These are phyloP conservation scores for Zopfochytrium polystomum DNA, from an alignment of 371 early-diverging fungal genomes.

Conservation along the genomic window DNA sequence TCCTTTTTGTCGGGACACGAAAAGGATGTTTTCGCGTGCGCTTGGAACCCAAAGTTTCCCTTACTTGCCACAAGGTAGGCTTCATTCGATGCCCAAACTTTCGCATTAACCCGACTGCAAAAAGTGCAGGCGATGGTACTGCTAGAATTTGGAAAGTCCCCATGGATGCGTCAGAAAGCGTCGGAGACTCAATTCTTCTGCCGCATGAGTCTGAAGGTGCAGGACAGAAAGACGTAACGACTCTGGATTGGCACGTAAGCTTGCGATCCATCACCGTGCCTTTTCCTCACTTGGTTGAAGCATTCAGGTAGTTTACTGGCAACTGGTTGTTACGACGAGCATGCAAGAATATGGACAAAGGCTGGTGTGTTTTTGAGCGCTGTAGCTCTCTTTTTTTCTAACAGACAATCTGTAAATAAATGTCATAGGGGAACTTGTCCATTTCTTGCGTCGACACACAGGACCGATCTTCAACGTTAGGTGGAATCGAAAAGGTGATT, in stretches of 20 bases:
- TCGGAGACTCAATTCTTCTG: conserved; percentile 15
- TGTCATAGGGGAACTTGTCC: conserved; percentile 68
- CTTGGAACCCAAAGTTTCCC: conserved; percentile 77
- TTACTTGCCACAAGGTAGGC: conserved; percentile 78
- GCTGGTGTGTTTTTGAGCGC: conserved; percentile 17
- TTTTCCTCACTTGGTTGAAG: conserved; percentile 39
- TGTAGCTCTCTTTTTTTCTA: no score
- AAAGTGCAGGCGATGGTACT: conserved; percentile 76
- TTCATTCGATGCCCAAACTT: background rate
- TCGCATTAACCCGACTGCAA: background rate
- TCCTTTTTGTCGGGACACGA: conserved; percentile 64
- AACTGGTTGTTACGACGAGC: conserved; percentile 89
- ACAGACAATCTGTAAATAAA: no score
- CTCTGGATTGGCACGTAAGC: conserved; percentile 89
- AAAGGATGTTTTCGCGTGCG: conserved; percentile 66
- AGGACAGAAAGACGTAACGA: conserved; percentile 76
- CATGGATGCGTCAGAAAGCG: conserved; percentile 11
- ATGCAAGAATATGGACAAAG: conserved; percentile 79
- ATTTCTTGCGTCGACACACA: conserved; percentile 66
- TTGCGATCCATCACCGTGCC: background rate
- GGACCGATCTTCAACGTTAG: conserved; percentile 84
- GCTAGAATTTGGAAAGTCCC: conserved; percentile 76
- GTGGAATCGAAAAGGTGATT: conserved; percentile 80
- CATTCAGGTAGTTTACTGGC: conserved; percentile 79
- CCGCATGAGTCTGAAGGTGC: no score